These are phyloP conservation scores for Pseudomonodictys pantanalensis DNA, from an alignment of 495 filamentous ascomycete genomes.

Conservation along the genomic window DNA sequence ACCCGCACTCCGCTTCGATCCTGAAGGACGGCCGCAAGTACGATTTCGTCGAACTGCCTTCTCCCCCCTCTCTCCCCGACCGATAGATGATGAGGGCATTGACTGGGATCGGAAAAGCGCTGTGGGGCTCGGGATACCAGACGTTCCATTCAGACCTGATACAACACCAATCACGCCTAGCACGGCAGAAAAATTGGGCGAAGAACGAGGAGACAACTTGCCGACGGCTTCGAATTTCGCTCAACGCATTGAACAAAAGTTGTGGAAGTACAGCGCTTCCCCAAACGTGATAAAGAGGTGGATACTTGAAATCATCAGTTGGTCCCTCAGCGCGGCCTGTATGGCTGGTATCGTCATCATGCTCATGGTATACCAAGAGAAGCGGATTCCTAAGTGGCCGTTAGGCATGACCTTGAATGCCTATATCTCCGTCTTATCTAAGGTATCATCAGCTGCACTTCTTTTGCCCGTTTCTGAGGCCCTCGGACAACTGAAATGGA, in stretches of 20 bases:
- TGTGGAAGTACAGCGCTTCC: constrained; percentile 20
- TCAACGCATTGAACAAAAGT: constrained; percentile 15
- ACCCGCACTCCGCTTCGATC: constrained; percentile 1
- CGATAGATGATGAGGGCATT: not conserved
- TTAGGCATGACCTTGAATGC: constrained; percentile 24
- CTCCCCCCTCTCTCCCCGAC: constrained; percentile 3
- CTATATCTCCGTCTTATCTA: constrained; percentile 24
- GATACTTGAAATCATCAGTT: constrained; percentile 25
- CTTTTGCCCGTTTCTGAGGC: constrained; percentile 24
- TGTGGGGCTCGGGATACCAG: constrained; percentile 7
- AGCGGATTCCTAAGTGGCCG: constrained; percentile 2
- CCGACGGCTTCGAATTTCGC: constrained; percentile 8
- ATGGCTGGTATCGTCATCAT: constrained; percentile 21
- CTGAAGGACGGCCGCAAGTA: constrained; percentile 1
- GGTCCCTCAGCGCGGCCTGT: constrained; percentile 19
- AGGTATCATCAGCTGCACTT: constrained; percentile 22
- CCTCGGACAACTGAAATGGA: constrained; percentile 32
- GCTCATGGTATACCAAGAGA: constrained; percentile 3
- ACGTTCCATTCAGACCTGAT: constrained; percentile 2
- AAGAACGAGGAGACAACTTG: not conserved
- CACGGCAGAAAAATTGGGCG: constrained; percentile 1
- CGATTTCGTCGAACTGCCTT: constrained; percentile 12
- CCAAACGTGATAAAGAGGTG: constrained; percentile 17
- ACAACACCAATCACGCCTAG: not conserved
- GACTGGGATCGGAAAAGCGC: constrained; percentile 1